Percentiles rank a stretch among this genome's conserved stretches.
Evolutionary conservation across 1,284 basidiomycete species (phyloP).

Genomic region (Boletus sp.): DNA sequence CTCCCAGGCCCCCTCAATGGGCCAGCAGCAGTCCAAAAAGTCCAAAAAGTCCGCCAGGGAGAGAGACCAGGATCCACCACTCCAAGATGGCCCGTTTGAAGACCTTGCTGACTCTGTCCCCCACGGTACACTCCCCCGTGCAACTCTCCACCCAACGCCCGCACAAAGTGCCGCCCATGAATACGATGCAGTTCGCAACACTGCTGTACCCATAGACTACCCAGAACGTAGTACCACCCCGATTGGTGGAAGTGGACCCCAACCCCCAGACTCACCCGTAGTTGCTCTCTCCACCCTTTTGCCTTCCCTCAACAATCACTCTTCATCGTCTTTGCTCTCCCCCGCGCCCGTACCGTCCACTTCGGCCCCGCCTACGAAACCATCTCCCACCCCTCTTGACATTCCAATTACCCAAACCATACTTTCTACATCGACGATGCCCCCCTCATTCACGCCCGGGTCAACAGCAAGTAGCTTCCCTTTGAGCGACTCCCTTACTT

Average conservation of each 20-base stretch:
- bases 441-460: conserved; percentile 41
- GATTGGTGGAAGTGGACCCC: conserved; percentile 29
- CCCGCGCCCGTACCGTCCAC: conserved; percentile 29
- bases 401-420: conserved; percentile 72
- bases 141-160: conserved; percentile 36
- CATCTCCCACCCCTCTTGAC: conserved; percentile 57
- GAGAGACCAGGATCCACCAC: conserved; percentile 46
- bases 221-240: conserved; percentile 39
- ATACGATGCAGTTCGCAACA: conserved; percentile 38
- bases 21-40: conserved; percentile 78
- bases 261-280: conserved; percentile 28
- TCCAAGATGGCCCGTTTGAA: conserved; percentile 31
- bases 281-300: conserved; percentile 28
- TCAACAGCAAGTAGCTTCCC: conserved; percentile 43
- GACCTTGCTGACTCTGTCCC: conserved; percentile 28
- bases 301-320: conserved; percentile 31
- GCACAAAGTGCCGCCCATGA: conserved; percentile 34
- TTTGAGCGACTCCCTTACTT: conserved; percentile 34
- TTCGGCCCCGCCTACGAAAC: conserved; percentile 38
- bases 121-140: conserved; percentile 44
- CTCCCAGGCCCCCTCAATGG: conserved; percentile 51
- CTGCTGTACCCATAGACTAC: conserved; percentile 44
- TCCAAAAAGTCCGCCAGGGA: conserved; percentile 64
- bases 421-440: conserved; percentile 53
- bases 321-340: conserved; percentile 25